phyloP scores from a whole-genome alignment of 2,329 filamentous ascomycete species.

The Monosporascus sp. region DNA sequence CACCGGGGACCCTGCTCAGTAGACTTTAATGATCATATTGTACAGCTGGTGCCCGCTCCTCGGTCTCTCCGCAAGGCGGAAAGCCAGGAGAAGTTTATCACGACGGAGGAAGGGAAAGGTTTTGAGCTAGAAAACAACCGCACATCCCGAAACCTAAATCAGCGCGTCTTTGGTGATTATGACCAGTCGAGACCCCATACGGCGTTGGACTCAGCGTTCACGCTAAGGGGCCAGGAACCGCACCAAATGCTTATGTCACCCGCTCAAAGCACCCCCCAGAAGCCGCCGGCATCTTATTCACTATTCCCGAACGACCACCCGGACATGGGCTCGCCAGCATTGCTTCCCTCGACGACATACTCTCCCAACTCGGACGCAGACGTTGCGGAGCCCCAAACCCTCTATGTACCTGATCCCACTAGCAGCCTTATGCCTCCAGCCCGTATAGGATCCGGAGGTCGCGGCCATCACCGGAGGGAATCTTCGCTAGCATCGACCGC shows the following conservation, averaged over 20 bases:
- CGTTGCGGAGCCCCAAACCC: not conserved
- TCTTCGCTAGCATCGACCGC: conserved; percentile 61
- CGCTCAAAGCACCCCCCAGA: conserved; percentile 26
- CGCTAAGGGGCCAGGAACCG: conserved; percentile 25
- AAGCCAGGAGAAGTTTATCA: conserved; percentile 30
- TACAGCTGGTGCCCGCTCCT: conserved; percentile 28
- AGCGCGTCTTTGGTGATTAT: conserved; percentile 15
- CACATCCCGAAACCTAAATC: conserved; percentile 11
- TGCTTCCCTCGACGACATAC: conserved; percentile 46
- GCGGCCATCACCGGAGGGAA: conserved; percentile 46
- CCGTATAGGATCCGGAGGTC: conserved; percentile 33
- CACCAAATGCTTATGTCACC: conserved; percentile 22
- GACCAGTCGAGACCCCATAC: conserved; percentile 32
- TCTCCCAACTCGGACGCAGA: conserved; percentile 20
- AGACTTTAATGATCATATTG: conserved; percentile 29
- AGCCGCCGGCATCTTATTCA: conserved; percentile 32
- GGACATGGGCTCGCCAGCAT: conserved; percentile 28
- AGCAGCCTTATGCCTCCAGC: conserved; percentile 38
- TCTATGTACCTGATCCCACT: conserved; percentile 10
- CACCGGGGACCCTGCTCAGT: conserved; percentile 12
- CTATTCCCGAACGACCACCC: conserved; percentile 31
- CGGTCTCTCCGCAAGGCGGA: conserved; percentile 25
- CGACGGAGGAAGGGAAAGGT: conserved; percentile 28
- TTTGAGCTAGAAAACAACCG: conserved; percentile 21
- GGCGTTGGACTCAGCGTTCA: conserved; percentile 16